Evolutionary conservation across 2,329 filamentous ascomycete species (phyloP), one percentile per base, ranked within the genome.

Genomic region (Apiospora arundinis): DNA sequence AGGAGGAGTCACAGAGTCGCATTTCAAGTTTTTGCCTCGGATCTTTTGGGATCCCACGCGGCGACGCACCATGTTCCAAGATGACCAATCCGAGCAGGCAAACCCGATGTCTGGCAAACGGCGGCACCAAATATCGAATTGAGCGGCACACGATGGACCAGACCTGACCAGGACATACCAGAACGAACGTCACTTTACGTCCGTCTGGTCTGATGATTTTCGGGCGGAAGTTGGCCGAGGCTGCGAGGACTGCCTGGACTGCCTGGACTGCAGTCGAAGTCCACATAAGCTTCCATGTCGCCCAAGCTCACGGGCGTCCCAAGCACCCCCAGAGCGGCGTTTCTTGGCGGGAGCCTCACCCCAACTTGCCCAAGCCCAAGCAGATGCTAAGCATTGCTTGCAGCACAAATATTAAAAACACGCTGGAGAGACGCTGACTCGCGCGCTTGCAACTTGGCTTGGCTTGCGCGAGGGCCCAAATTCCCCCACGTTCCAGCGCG

Each of bases 191-290:
- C 56, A 63, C 56, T 60, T 40, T 18, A 4, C 40, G 8, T 42
- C 52, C 28, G 37, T 63, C 56, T 63, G 32, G 37, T 23, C 28
- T 21, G 37, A 16, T 23, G 21, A 37, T 60, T 32, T 4, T n/a
- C n/a, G 28, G 28, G 56, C 56, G 56, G 56, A 63, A 63, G 56
- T 63, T 63, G 56, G 56, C 56, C 56, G 56, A 63, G 52, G 28
- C 25, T 52, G 16, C 23, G 4, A 5, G 3, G 25, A 49, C 21
- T 25, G n/a, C n/a, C n/a, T n/a, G n/a, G n/a, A n/a, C n/a, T n/a
- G n/a, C 18, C 32, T 11, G 16, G 49, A 5, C 18, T 56, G 49
- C 49, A 56, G 48, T 32, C 49, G 49, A 56, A 60, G 56, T 63
- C 56, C 56, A 40, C 56, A 63, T 40, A 63, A 63, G 56, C 56